Evolutionary conservation across 345 rosid genomes (phyloP).

Genomic region (Gossypium turneri): DNA sequence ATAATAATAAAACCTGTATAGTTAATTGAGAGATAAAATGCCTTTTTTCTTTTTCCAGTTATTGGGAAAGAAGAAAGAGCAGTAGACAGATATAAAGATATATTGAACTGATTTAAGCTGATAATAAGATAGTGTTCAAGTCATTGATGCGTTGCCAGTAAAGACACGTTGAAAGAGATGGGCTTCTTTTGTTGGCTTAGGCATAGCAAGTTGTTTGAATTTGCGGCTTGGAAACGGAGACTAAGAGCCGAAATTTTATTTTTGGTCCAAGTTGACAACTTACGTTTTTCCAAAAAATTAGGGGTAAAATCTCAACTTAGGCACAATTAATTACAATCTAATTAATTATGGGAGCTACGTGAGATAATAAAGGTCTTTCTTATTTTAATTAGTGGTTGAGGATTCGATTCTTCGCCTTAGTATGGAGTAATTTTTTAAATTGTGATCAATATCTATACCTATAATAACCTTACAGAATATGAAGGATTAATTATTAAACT

Average conservation of each 20-base stretch:
- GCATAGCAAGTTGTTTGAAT: neutral
- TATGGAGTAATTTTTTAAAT: no score
- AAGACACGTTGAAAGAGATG: neutral
- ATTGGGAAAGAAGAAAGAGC: neutral
- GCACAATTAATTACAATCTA: no score
- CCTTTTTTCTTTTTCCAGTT: neutral
- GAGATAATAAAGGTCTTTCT: rapidly evolving
- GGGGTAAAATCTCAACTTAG: neutral
- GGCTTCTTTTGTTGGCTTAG: neutral
- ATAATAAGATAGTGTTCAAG: neutral
- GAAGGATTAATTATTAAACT: rapidly evolving
- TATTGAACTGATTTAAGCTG: neutral
- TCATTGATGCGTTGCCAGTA: neutral
- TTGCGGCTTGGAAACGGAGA: neutral
- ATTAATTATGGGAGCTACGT: no score
- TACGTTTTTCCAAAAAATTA: neutral
- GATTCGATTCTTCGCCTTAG: rapidly evolving
- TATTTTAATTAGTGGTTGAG: no score
- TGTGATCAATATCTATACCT: rapidly evolving
- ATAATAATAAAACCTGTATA: neutral
- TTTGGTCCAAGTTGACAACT: neutral
- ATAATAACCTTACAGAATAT: rapidly evolving
- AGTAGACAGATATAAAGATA: neutral
- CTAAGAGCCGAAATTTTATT: neutral
- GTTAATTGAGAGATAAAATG: no score